A percentile compares a stretch with the other conserved stretches of the same genome.
Evolutionary conservation across 768 basidiomycete genomes (phyloP).

Genomic region (Botryobasidium botryosum): DNA sequence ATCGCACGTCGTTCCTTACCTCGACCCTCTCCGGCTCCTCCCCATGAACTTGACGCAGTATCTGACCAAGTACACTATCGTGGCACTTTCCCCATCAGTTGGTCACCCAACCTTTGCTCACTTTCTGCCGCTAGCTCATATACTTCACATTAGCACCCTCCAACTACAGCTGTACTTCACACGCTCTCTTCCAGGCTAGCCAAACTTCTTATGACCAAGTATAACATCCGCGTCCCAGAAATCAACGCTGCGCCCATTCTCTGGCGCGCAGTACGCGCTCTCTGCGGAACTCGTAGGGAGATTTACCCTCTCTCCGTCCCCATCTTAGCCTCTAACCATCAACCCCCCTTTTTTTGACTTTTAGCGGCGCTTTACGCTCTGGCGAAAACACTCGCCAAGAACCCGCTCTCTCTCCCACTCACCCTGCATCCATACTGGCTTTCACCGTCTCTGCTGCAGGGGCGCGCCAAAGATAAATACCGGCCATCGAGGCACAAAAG

Average conservation of each 20-base stretch:
- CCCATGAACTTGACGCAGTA: slow-evolving; percentile 45
- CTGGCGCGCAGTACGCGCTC: slow-evolving; percentile 51
- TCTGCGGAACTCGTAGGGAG: slow-evolving; percentile 69
- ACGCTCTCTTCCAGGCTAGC: slow-evolving; percentile 44
- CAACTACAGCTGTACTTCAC: slow-evolving; percentile 41
- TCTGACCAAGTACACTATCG: slow-evolving; percentile 38
- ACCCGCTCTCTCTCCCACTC: slow-evolving; percentile 41
- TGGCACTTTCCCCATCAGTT: slow-evolving; percentile 11
- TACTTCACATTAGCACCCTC: slow-evolving; percentile 36
- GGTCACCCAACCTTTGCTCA: not conserved
- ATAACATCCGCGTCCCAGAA: slow-evolving; percentile 52
- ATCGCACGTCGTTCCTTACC: slow-evolving; percentile 58
- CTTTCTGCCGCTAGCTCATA: no score
- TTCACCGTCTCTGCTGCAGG: slow-evolving; percentile 23
- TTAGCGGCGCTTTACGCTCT: slow-evolving; percentile 48
- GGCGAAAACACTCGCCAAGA: slow-evolving; percentile 39
- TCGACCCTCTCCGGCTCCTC: slow-evolving; percentile 48
- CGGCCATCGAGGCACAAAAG: slow-evolving; percentile 29
- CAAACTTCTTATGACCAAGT: slow-evolving; percentile 32
- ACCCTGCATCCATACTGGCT: slow-evolving; percentile 41
- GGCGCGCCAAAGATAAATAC: slow-evolving; percentile 18
- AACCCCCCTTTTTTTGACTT: slow-evolving; percentile 13
- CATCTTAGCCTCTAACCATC: slow-evolving; percentile 1
- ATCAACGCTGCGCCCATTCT: slow-evolving; percentile 57
- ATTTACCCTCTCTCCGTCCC: slow-evolving; percentile 17